Conservation (phyloP, 116 monocot species). For the Dioscorea cayenensis region DNA sequence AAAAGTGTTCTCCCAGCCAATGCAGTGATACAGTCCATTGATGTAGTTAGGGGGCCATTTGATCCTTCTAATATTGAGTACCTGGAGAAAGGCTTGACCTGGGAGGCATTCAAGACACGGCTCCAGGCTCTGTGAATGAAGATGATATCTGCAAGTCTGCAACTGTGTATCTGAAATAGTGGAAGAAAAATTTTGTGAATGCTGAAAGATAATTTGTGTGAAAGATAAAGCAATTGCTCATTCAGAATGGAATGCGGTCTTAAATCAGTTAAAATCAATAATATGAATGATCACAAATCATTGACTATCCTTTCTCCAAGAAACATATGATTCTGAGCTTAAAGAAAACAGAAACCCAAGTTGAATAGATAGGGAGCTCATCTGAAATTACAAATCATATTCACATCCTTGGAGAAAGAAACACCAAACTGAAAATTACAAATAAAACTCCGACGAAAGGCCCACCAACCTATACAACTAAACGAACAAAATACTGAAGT, state of each 20-base stretch:
- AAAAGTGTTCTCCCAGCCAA: constrained; percentile 68
- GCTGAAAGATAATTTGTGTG: too few relatives aligned
- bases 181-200: too few relatives aligned
- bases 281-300: neutral
- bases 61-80: constrained; percentile 70
- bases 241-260: neutral
- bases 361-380: neutral
- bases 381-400: constrained; percentile 21
- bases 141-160: too few relatives aligned
- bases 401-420: constrained; percentile 15
- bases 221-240: neutral
- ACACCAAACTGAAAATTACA: neutral
- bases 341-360: neutral
- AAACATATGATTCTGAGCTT: neutral
- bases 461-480: constrained; percentile 21
- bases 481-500: neutral
- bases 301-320: neutral
- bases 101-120: constrained; percentile 49
- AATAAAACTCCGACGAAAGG: neutral
- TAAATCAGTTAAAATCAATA: neutral
- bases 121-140: neutral
- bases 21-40: constrained; percentile 55
- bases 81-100: constrained; percentile 62
- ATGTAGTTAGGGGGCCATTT: constrained; percentile 73
- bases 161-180: too few relatives aligned